Evolutionary conservation across 192 early-diverging fungal genomes (phyloP).

Genomic region (Rhizophagus prolifer): DNA sequence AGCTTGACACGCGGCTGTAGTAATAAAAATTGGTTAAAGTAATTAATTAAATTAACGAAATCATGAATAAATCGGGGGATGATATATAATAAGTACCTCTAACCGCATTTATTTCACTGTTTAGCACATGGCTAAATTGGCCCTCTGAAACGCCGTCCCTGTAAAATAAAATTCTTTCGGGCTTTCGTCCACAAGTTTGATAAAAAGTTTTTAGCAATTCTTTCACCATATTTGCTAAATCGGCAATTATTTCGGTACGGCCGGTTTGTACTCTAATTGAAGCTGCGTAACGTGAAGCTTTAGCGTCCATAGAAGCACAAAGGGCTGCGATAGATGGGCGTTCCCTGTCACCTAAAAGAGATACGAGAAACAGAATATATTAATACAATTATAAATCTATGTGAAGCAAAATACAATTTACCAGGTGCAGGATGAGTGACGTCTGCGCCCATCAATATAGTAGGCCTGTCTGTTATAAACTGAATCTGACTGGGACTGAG

Average conservation of each 20-base stretch:
- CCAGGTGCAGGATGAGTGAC: constrained; percentile 85
- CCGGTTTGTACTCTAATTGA: constrained; percentile 66
- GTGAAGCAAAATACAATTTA: not conserved
- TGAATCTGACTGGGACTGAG: constrained; percentile 59
- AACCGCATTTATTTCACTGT: constrained; percentile 71
- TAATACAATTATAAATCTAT: no score
- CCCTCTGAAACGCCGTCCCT: constrained; percentile 91
- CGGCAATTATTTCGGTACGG: constrained; percentile 70
- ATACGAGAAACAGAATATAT: no score
- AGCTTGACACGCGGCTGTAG: constrained; percentile 54
- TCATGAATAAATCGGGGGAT: not conserved
- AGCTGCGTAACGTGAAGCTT: constrained; percentile 63
- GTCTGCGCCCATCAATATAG: constrained; percentile 87
- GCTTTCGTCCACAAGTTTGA: constrained; percentile 65
- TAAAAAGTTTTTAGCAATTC: constrained; percentile 71
- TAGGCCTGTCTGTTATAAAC: constrained; percentile 67
- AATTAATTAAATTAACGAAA: not conserved
- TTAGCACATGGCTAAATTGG: constrained; percentile 76
- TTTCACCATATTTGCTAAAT: constrained; percentile 64
- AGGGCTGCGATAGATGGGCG: constrained; percentile 77
- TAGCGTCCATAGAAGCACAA: constrained; percentile 65
- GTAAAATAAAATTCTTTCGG: constrained; percentile 79
- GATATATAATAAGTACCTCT: constrained; percentile 25
- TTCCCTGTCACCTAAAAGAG: constrained; percentile 34
- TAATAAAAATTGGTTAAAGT: constrained; percentile 18